A percentile compares a stretch with the other conserved stretches of the same genome.
phyloP scores from a whole-genome alignment of 2,329 filamentous ascomycete species.

The Cladophialophora exuberans region DNA sequence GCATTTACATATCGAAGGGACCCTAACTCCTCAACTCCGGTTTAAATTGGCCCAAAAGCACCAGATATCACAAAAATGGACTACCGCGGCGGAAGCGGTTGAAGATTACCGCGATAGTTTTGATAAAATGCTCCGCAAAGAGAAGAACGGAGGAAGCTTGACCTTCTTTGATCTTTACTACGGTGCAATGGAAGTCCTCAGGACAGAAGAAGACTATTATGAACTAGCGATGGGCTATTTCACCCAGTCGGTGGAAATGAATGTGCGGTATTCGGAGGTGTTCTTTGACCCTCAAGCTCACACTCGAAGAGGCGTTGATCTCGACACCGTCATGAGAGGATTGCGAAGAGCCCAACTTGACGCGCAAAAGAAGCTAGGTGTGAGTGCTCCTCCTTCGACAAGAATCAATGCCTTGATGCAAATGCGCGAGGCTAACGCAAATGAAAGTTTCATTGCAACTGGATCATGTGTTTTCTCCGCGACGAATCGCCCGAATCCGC shows the following conservation, averaged over 20 bases:
- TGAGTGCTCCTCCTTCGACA: slow-evolving; percentile 26
- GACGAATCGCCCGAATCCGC: slow-evolving; percentile 45
- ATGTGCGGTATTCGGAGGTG: slow-evolving; percentile 47
- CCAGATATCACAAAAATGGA: not conserved
- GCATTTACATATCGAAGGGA: slow-evolving; percentile 54
- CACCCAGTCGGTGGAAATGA: slow-evolving; percentile 38
- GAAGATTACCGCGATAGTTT: slow-evolving; percentile 33
- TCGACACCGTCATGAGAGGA: slow-evolving; percentile 41
- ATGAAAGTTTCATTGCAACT: slow-evolving; percentile 27
- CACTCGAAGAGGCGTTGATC: slow-evolving; percentile 42
- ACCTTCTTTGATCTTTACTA: slow-evolving; percentile 39
- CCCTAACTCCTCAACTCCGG: slow-evolving; percentile 45
- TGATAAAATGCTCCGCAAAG: slow-evolving; percentile 37
- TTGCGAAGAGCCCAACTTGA: slow-evolving; percentile 41
- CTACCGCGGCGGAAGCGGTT: slow-evolving; percentile 39
- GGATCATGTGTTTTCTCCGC: slow-evolving; percentile 51
- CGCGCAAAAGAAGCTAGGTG: slow-evolving; percentile 33
- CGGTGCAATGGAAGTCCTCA: slow-evolving; percentile 39
- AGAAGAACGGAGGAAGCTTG: slow-evolving; percentile 2
- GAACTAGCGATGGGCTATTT: slow-evolving; percentile 48
- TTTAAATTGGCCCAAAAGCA: slow-evolving; percentile 45
- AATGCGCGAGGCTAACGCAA: not conserved
- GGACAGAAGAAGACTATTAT: slow-evolving; percentile 45
- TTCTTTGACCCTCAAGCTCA: slow-evolving; percentile 52
- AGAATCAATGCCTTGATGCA: no score